phyloP scores from a whole-genome alignment of 225 moss, liverwort and hornwort species.

The Pseudoscleropodium purum region DNA sequence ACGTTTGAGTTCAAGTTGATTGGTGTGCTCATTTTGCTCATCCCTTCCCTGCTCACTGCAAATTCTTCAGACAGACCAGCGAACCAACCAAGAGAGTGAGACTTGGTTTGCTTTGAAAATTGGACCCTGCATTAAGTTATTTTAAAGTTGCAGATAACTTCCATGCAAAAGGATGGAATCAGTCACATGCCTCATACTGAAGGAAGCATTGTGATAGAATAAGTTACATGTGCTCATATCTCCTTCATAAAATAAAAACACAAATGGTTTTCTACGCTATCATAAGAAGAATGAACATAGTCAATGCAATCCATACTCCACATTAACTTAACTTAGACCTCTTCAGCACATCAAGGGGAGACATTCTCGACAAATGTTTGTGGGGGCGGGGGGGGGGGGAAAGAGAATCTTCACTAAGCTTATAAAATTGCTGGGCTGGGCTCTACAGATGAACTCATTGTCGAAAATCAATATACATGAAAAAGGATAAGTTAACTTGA shows the following conservation, averaged over 20 bases:
- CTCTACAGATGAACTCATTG: no score
- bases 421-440: no score
- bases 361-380: neutral
- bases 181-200: neutral
- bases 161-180: neutral
- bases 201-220: neutral
- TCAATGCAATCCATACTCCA: neutral
- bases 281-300: no score
- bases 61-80: neutral
- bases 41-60: neutral
- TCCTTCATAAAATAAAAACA: neutral
- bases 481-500: no score
- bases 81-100: neutral
- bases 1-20: neutral
- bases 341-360: neutral
- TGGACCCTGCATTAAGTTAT: no score
- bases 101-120: neutral
- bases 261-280: neutral
- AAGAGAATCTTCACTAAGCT: no score
- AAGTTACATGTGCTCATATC: neutral
- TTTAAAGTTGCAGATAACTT: no score
- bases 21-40: neutral
- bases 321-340: neutral
- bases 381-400: no score
- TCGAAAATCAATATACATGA: no score